Base-by-base conservation (phyloP, 768 basidiomycete genomes). In the Tricholoma bakamatsutake region DNA sequence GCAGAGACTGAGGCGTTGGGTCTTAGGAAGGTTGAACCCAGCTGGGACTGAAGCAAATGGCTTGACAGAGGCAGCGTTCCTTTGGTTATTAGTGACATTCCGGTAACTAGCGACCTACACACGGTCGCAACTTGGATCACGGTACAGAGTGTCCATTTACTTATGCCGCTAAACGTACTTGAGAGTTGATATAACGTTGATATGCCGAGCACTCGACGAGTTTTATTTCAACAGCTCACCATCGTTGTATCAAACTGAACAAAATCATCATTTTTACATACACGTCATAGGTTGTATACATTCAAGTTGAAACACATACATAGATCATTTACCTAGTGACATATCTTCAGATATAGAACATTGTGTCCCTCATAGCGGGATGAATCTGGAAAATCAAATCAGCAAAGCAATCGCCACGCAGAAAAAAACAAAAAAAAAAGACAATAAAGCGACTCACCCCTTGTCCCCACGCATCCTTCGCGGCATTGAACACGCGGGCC, bases 311-410 rank as follows among this genome's bases (percentile, higher is more conserved):
- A 13, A 13, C 24, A 40, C 50, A 52, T 39, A 28, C 35, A 28
- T 6, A 51, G 4, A 52, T 39, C 15, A 34, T 51, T 15, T 17
- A 27, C 24, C 0, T 10, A 42, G 17, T 18, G 11, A 24, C 50
- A 27, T 24, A 40, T 21, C 12, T 30, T 40, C 43, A 90, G 54
- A 89, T 84, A 62, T 88, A 90, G 62, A 90, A 89, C 87, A 90
- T 90, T n/a, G 70, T 78, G 5, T 80, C 77, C 60, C 74, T 73
- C 67, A 88, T 66, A 61, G 83, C 77, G 9, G 64, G 43, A 63
- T 89, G 84, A 12, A 85, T 64, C 79, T 80, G 55, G 34, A 52
- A 28, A 42, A 28, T 13, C 27, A 55, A 50, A 34, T 51, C 17
- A 59, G 50, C 35, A 51, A 57, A 31, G 9, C 52, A 45, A 11